Conservation (phyloP, 331 rosid species). For the Rosa hybrid region DNA sequence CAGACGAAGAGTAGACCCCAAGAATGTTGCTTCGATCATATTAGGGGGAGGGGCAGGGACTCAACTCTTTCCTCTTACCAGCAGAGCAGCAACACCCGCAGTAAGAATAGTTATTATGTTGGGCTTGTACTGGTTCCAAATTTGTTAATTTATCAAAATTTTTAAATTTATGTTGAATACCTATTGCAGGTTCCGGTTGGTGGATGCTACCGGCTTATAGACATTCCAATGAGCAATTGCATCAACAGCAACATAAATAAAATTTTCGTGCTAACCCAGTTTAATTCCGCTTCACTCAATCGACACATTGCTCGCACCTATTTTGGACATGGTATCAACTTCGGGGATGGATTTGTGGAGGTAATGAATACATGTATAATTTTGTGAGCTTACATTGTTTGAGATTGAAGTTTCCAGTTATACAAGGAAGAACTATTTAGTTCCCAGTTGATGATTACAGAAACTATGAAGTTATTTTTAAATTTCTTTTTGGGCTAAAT, state of each 20-base stretch:
- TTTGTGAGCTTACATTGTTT: not conserved
- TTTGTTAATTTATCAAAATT: not conserved
- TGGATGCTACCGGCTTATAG: constrained; percentile 70
- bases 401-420: not conserved
- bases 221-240: constrained; percentile 93
- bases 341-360: constrained; percentile 93
- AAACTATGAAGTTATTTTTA: not conserved
- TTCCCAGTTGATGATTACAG: not conserved
- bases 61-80: constrained; percentile 89
- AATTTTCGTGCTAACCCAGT: constrained; percentile 86
- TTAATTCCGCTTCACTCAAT: constrained; percentile 85
- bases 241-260: constrained; percentile 86
- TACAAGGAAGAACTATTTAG: not conserved
- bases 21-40: constrained; percentile 77
- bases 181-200: constrained; percentile 42
- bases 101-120: constrained; percentile 46
- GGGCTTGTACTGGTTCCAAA: not conserved
- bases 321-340: constrained; percentile 66
- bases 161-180: not conserved
- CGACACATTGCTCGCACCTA: constrained; percentile 84
- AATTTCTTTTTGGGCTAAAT: not conserved
- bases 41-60: constrained; percentile 86
- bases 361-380: constrained; percentile 35
- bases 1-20: constrained; percentile 65
- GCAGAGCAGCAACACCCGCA: constrained; percentile 81